phyloP scores from a whole-genome alignment of 768 basidiomycete species.

The Lactarius pseudohatsudake region DNA sequence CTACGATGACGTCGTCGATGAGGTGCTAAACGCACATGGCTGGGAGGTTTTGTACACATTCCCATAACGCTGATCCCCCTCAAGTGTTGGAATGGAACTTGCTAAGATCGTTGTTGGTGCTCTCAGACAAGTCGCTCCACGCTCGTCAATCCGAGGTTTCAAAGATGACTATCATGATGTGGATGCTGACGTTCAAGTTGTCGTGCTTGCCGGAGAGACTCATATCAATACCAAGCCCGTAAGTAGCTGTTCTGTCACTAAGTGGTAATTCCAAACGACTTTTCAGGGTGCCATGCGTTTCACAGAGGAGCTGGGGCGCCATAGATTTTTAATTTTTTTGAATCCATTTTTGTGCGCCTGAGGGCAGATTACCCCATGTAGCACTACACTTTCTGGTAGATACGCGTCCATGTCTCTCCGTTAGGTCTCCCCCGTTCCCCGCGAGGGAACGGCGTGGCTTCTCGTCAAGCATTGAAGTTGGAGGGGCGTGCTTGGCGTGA shows the following conservation, averaged over 20 bases:
- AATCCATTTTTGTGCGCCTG: too few species aligned
- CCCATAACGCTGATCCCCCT: conserved; percentile 12
- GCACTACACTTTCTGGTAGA: too few species aligned
- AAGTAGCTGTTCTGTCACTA: conserved; percentile 25
- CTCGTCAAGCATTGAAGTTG: too few species aligned
- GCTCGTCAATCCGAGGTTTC: conserved; percentile 41
- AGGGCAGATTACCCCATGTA: too few species aligned
- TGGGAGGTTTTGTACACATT: conserved; percentile 45
- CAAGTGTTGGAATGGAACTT: conserved; percentile 44
- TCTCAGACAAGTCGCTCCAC: conserved; percentile 39
- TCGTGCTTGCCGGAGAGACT: conserved; percentile 44
- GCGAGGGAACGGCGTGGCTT: too few species aligned
- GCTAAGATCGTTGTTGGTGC: conserved; percentile 44
- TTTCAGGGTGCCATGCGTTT: conserved; percentile 28
- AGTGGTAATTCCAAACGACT: neutral
- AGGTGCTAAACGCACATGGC: conserved; percentile 40
- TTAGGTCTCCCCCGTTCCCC: too few species aligned
- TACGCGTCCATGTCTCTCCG: too few species aligned
- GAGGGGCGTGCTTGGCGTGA: too few species aligned
- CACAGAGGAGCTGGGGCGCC: conserved; percentile 10
- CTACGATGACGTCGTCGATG: conserved; percentile 35
- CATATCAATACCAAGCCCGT: conserved; percentile 44
- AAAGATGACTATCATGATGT: conserved; percentile 41
- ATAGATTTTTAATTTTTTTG: neutral
- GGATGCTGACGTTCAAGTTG: conserved; percentile 36